These are phyloP conservation scores for Alternaria consortialis DNA, from an alignment of 2,329 filamentous ascomycete genomes.

Conservation along the genomic window DNA sequence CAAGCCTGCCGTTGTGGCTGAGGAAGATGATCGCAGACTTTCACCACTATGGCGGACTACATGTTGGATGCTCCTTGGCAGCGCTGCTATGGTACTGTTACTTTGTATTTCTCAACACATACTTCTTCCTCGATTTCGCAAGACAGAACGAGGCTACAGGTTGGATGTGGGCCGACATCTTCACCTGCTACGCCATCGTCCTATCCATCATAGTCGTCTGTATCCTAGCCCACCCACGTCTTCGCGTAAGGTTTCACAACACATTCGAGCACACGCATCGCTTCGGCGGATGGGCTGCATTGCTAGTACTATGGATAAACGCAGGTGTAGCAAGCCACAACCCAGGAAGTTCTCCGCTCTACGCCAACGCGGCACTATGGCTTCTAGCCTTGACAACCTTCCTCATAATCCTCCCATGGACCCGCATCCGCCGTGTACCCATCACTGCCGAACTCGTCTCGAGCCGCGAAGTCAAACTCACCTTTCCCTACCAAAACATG, in stretches of 20 bases:
- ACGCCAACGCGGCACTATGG: slow-evolving; percentile 62
- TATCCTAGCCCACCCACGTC: slow-evolving; percentile 32
- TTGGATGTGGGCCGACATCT: slow-evolving; percentile 29
- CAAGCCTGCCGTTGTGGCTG: slow-evolving; percentile 31
- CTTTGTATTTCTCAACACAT: slow-evolving; percentile 47
- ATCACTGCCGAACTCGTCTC: slow-evolving; percentile 74
- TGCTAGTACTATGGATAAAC: slow-evolving; percentile 41
- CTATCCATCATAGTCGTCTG: slow-evolving; percentile 36
- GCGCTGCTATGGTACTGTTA: slow-evolving; percentile 56
- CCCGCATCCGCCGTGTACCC: slow-evolving; percentile 71
- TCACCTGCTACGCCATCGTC: slow-evolving; percentile 24
- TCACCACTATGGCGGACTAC: slow-evolving; percentile 48
- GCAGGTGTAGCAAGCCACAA: slow-evolving; percentile 21
- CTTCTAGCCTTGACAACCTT: slow-evolving; percentile 70
- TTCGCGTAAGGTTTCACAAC: slow-evolving; percentile 44
- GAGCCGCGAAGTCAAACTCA: slow-evolving; percentile 73
- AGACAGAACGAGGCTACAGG: slow-evolving; percentile 18
- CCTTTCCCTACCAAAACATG: slow-evolving; percentile 50
- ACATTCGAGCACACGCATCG: slow-evolving; percentile 48
- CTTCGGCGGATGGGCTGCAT: slow-evolving; percentile 44
- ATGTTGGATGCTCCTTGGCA: slow-evolving; percentile 45
- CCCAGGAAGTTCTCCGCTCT: slow-evolving; percentile 6
- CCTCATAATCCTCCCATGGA: slow-evolving; percentile 76
- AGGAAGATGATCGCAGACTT: slow-evolving; percentile 37
- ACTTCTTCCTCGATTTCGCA: slow-evolving; percentile 24